Conservation (phyloP, 1,284 basidiomycete genomes). For the Ceraceosorus guamensis region DNA sequence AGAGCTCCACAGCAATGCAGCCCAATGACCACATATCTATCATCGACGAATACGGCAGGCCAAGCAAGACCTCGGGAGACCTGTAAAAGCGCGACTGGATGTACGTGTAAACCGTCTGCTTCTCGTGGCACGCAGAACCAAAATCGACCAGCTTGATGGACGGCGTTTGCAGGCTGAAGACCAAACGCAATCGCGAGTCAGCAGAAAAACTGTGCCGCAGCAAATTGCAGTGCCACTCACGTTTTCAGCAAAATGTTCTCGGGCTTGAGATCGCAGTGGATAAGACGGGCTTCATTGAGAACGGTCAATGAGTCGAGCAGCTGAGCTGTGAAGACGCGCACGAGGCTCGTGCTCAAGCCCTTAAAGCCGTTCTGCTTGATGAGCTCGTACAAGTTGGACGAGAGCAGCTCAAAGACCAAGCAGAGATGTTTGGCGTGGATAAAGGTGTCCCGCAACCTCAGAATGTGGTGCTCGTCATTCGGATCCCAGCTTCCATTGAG, state of each 20-base stretch:
- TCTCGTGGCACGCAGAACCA: conserved; percentile 95
- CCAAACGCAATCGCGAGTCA: conserved; percentile 4
- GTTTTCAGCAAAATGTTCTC: conserved; percentile 41
- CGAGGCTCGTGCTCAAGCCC: conserved; percentile 88
- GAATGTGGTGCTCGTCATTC: conserved; percentile 89
- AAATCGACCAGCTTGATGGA: conserved; percentile 99
- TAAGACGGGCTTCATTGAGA: conserved; percentile 87
- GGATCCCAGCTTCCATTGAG: conserved; percentile 58
- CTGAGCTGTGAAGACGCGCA: conserved; percentile 95
- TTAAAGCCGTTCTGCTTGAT: conserved; percentile 99
- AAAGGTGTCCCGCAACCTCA: conserved; percentile 90
- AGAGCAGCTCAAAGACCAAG: conserved; percentile 93
- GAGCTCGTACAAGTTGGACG: conserved; percentile 95
- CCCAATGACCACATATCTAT: conserved; percentile 95
- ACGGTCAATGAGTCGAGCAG: conserved; percentile 84
- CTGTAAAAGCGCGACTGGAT: conserved; percentile 99
- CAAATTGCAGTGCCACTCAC: conserved; percentile 4
- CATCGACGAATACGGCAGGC: conserved; percentile 83
- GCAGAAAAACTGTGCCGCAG: background rate
- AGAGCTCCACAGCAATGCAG: conserved; percentile 94
- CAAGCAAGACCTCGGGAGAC: conserved; percentile 91
- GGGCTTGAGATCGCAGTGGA: conserved; percentile 94
- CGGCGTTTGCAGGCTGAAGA: conserved; percentile 77
- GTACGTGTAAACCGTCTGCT: conserved; percentile 98
- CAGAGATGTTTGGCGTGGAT: conserved; percentile 94